Evolutionary conservation across 2,329 filamentous ascomycete species (phyloP), one percentile per base, ranked within the genome.

Genomic region (Berkeleyomyces rouxiae): DNA sequence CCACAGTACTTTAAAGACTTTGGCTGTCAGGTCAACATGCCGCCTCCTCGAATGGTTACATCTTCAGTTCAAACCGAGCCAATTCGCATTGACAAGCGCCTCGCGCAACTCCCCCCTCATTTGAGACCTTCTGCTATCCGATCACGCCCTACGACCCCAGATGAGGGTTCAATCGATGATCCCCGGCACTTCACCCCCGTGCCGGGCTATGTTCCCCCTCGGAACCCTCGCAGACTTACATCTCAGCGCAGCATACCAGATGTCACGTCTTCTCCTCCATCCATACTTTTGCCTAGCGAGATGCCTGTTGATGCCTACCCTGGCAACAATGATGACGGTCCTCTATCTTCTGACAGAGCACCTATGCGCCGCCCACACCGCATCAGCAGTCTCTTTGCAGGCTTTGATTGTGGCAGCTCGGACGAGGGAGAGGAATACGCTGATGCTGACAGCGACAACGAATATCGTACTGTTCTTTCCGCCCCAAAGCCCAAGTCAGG

Each of bases 341-440:
- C 87, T 1, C 74, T 90, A 47, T 83, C 84, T 1, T 75, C 72
- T 62, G 78, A 82, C 11, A 80, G 78, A 61, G 66, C 79, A 1
- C 80, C 83, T 1, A 77, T 87, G 70, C 81, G 85, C 65, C 81
- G 85, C 13, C 87, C 88, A 0, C 84, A 87, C 69, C 80, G 88
- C 62, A 85, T 88, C 58, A 92, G 87, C 72, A 93, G 88, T 70
- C 76, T 95, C n/a, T 93, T 93, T 72, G 87, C 88, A 40, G 88
- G 88, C 0, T 93, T 95, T 67, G 88, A 92, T 57, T 82, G 82
- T 10, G 78, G 77, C 53, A 89, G 83, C 68, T 85, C 85, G 6
- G 84, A 84, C 53, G 85, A 88, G 62, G 76, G 70, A 2, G 82
- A 85, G 47, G 82, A 86, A 37, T 84, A 84, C 71, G 76, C 72